Evolutionary conservation across 140 eudicot species (phyloP).

Genomic region (Oenanthe javanica): DNA sequence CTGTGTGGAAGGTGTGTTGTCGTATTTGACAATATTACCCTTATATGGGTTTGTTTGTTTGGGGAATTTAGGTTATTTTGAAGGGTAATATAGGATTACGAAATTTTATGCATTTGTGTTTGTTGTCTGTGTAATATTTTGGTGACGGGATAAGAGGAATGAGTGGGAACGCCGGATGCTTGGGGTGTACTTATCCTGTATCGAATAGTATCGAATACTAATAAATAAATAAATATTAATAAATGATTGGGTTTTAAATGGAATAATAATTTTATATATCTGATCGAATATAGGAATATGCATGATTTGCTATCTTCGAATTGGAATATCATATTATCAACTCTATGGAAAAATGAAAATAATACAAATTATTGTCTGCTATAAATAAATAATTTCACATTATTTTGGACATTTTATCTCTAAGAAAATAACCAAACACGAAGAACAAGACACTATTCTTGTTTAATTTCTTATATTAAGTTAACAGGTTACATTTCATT

Average conservation of each 20-base stretch:
- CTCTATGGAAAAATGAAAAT: not conserved
- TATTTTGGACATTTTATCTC: not conserved
- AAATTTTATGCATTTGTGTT: not conserved
- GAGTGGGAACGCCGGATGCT: slow-evolving; percentile 4
- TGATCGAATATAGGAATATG: not conserved
- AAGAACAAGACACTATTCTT: too few species aligned
- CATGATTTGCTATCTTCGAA: not conserved
- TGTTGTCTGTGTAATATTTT: not conserved
- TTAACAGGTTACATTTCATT: too few species aligned
- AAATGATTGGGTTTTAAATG: not conserved
- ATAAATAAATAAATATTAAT: not conserved
- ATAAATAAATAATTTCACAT: not conserved
- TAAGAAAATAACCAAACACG: not conserved
- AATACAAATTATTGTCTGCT: too few species aligned
- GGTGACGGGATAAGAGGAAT: not conserved
- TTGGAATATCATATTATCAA: not conserved
- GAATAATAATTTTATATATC: not conserved
- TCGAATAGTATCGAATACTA: not conserved
- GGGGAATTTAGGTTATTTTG: not conserved
- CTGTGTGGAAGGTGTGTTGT: not conserved
- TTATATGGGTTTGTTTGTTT: not conserved
- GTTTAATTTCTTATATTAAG: too few species aligned
- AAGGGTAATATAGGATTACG: not conserved
- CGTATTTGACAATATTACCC: not conserved
- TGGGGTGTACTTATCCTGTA: slow-evolving; percentile 4